phyloP scores from a whole-genome alignment of 148 eudicot species.

The Chenopodium formosanum region DNA sequence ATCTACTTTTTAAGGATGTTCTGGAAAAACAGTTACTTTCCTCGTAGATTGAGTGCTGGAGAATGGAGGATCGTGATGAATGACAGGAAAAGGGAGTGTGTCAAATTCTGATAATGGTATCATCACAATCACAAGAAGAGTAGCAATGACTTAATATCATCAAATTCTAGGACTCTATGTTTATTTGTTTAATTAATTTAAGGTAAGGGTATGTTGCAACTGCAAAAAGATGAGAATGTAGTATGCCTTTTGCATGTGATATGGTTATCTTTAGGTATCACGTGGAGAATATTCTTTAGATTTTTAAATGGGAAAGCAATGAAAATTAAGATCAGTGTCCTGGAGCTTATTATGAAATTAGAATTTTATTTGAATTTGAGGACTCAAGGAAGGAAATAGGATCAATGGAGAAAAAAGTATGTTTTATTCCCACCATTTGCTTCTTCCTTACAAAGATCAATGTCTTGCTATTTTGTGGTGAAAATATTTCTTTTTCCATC shows the following conservation, averaged over 20 bases:
- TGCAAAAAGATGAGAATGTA: no score
- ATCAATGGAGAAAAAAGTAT: no score
- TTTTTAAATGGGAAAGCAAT: neutral
- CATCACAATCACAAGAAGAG: no score
- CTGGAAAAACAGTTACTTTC: neutral
- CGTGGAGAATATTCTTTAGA: neutral
- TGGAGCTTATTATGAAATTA: no score
- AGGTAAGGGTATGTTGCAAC: no score
- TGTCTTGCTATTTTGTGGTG: neutral
- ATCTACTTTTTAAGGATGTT: neutral
- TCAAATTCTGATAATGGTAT: neutral
- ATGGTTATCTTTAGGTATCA: neutral
- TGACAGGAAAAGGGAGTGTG: neutral
- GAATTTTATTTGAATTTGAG: no score
- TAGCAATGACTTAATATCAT: no score
- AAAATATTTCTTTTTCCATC: neutral
- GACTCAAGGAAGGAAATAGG: no score
- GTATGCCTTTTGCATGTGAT: neutral
- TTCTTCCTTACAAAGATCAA: neutral
- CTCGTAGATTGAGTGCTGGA: neutral
- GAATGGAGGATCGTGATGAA: neutral
- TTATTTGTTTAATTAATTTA: neutral
- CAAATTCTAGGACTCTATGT: neutral
- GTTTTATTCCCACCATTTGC: neutral
- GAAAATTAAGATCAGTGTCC: neutral